Evolutionary conservation across 2,329 filamentous ascomycete species (phyloP).

Genomic region (Fusarium sororula): DNA sequence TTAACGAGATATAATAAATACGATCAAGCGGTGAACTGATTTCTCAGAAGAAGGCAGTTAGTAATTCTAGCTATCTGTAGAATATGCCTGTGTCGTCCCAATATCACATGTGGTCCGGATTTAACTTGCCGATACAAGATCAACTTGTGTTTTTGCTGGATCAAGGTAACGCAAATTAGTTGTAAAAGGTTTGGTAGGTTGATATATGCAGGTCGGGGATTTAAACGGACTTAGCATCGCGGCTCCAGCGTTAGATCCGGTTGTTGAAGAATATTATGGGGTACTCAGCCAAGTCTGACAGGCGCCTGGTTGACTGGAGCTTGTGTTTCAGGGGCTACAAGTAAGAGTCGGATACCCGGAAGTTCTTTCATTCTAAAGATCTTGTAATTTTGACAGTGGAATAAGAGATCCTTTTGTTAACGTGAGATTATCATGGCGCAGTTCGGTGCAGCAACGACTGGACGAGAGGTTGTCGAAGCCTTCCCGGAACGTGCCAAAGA

Average conservation of each 20-base stretch:
- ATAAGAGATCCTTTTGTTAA: too few species aligned
- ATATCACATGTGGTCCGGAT: too few species aligned
- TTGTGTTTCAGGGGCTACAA: background rate
- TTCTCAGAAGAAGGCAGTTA: rapidly evolving
- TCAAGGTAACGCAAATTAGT: rapidly evolving
- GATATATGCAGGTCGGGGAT: background rate
- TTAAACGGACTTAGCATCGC: background rate
- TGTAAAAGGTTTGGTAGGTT: too few species aligned
- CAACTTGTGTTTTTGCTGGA: too few species aligned
- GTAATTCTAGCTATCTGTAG: background rate
- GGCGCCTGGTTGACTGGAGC: background rate
- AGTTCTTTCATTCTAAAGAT: rapidly evolving
- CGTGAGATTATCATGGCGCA: background rate
- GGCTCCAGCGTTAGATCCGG: background rate
- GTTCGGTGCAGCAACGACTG: background rate
- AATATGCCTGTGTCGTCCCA: too few species aligned
- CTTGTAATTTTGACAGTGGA: rapidly evolving
- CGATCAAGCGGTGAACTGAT: rapidly evolving
- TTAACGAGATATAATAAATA: background rate
- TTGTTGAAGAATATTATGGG: background rate
- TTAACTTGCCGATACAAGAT: too few species aligned
- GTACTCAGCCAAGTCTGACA: too few species aligned
- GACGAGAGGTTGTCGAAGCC: background rate
- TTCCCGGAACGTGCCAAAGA: background rate
- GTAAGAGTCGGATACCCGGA: background rate